Base-by-base conservation (phyloP, 1,139 yeast genomes). In the Debaryomyces singareniensis region DNA sequence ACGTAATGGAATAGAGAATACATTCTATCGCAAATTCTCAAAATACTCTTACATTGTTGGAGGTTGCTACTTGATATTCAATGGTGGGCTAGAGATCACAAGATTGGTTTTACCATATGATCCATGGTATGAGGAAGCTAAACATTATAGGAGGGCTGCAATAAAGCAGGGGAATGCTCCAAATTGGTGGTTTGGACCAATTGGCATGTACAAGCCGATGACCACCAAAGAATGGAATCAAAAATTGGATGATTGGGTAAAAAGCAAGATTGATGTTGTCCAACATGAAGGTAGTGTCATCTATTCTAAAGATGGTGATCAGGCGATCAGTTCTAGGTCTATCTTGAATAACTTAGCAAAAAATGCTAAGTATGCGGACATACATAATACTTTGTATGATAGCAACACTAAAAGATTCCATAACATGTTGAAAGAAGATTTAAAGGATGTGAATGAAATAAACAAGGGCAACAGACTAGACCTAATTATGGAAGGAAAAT, bases 41-140 rank as follows among this genome's bases (percentile, higher is more conserved):
- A 48, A 45, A 32, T 45, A 39, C 37, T 29, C 34, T 4, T 43
- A 40, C 34, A 39, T 30, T 29, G 24, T 44, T 0, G 37, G 46
- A 2, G 68, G 67, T 2, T 27, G 51, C 1, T 35, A 40, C 15
- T 41, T 56, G 16, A 40, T 61, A 3, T 55, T 56, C 35, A 56
- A 59, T 15, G 45, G 67, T 15, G 74, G 73, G 5, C 47, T 77
- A 18, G 85, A 77, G 41, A 40, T 63, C 5, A 57, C 71, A 18
- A 52, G 84, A 31, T 43, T 75, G 29, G 41, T 56, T 4, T 42
- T 74, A 5, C 70, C 78, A 3, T 69, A 70, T 45, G 84, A 78
- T 43, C 84, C 84, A 2, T 77, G 83, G 82, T 60, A 49, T 29
- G 80, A 75, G 27, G 83, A 77, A 44, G 78, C 81, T 2, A 57